Conservation (phyloP, 139 green algal species). For the Spirogloea muscicola region DNA sequence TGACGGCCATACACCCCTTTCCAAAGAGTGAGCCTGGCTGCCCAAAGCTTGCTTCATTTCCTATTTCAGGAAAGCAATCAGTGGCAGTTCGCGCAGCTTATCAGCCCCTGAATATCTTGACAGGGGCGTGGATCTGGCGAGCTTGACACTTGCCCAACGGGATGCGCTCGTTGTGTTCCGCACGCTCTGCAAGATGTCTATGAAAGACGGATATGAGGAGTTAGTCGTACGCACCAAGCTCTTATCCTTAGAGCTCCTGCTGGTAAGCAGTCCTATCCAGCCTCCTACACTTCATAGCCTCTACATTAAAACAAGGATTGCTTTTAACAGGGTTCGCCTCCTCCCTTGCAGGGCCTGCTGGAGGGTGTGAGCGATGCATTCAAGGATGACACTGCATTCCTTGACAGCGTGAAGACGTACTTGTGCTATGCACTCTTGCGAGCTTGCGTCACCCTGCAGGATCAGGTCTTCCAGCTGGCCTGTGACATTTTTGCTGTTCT, state of each 20-base stretch:
- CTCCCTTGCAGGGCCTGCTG: conserved; percentile 12
- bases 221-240: conserved; percentile 38
- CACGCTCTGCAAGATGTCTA: conserved; percentile 79
- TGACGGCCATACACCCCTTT: conserved; percentile 5
- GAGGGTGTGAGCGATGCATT: conserved; percentile 23
- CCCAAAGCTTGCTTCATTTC: too few species aligned
- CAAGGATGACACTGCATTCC: conserved; percentile 28
- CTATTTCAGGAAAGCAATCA: conserved; percentile 3
- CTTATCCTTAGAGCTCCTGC: conserved; percentile 91
- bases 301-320: background rate
- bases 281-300: background rate
- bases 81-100: too few species aligned
- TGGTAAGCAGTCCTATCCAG: conserved; percentile 44
- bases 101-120: background rate
- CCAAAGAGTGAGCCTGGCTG: too few species aligned
- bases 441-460: conserved; percentile 19
- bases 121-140: conserved; percentile 37
- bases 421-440: conserved; percentile 34
- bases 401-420: conserved; percentile 37
- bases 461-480: conserved; percentile 21
- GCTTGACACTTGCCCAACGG: conserved; percentile 3
- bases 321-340: background rate
- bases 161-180: conserved; percentile 96
- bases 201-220: conserved; percentile 40
- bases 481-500: conserved; percentile 79